Evolutionary conservation across 2,329 filamentous ascomycete genomes (phyloP).

Genomic region (Exophiala aquamarina): DNA sequence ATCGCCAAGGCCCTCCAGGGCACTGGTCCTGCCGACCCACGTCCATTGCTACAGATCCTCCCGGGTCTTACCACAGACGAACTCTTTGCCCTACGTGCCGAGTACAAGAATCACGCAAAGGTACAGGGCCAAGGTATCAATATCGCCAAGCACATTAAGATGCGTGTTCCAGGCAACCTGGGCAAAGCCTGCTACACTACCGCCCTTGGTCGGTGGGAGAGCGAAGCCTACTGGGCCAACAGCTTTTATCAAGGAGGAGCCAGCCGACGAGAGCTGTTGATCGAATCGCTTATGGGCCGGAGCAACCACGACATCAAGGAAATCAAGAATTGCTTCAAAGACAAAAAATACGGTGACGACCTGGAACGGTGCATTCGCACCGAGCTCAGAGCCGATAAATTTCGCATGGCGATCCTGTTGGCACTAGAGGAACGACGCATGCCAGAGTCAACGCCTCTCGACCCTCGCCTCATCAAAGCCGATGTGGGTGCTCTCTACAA

Average conservation of each 20-base stretch:
- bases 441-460: conserved; percentile 71
- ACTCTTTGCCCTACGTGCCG: conserved; percentile 77
- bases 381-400: conserved; percentile 94
- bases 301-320: conserved; percentile 80
- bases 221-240: conserved; percentile 96
- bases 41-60: conserved; percentile 76
- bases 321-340: conserved; percentile 86
- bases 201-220: conserved; percentile 85
- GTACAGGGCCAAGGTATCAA: conserved; percentile 49
- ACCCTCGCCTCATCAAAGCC: conserved; percentile 62
- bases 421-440: conserved; percentile 81
- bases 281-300: conserved; percentile 88
- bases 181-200: conserved; percentile 91
- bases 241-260: conserved; percentile 93
- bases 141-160: conserved; percentile 52
- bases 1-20: conserved; percentile 70
- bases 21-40: conserved; percentile 65
- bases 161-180: conserved; percentile 57
- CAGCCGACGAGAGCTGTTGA: conserved; percentile 81
- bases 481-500: conserved; percentile 74
- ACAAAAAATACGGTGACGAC: conserved; percentile 86
- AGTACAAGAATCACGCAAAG: conserved; percentile 90
- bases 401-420: conserved; percentile 81
- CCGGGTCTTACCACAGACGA: conserved; percentile 84
- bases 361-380: conserved; percentile 83